These are phyloP conservation scores for Handroanthus guayacan DNA, from an alignment of 257 asterid species.

Conservation along the genomic window DNA sequence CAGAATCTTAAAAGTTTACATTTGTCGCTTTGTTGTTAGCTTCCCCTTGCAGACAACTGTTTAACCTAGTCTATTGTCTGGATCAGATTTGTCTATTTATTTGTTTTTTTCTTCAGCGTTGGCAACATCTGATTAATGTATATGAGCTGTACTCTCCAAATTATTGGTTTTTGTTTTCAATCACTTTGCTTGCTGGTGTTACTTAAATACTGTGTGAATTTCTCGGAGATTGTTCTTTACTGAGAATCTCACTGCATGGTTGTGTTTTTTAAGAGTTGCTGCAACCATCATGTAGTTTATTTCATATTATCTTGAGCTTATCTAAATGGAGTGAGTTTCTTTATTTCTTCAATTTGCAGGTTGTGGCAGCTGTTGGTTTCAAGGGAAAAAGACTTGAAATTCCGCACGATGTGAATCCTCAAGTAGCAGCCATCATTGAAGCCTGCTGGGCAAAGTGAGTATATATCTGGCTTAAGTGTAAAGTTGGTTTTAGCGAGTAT, in stretches of 20 bases:
- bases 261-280: background rate
- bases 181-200: constrained; percentile 14
- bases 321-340: constrained; percentile 7
- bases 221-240: background rate
- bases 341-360: constrained; percentile 54
- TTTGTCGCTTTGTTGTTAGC: background rate
- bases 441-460: constrained; percentile 93
- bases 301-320: constrained; percentile 21
- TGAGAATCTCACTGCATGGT: background rate
- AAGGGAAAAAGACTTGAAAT: constrained; percentile 82
- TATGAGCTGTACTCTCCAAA: background rate
- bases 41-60: background rate
- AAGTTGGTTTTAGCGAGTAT: constrained; percentile 31
- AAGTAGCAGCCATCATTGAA: constrained; percentile 77
- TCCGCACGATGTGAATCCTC: constrained; percentile 77
- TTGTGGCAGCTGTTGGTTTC: constrained; percentile 96
- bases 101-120: background rate
- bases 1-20: background rate
- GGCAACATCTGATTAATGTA: background rate
- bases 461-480: constrained; percentile 25
- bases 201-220: background rate
- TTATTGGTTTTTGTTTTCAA: background rate
- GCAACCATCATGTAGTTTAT: constrained; percentile 8
- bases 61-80: background rate
- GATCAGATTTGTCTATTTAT: background rate